Base-by-base conservation (phyloP, 129 eudicot genomes). In the Flaveria sonorensis region DNA sequence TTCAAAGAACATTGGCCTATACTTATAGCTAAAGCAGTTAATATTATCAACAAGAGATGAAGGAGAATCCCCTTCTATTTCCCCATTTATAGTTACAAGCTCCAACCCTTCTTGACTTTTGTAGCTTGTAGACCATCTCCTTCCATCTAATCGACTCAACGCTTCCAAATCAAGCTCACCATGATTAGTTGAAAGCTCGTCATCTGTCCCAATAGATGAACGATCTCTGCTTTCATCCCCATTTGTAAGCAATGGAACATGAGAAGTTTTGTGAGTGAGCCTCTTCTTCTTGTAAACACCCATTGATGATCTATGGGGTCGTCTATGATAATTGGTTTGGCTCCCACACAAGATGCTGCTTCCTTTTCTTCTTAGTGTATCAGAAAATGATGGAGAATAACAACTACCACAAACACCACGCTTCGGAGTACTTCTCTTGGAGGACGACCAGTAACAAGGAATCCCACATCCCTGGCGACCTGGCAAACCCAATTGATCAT, bases 111-210 rank as follows among this genome's bases (percentile, higher is more conserved):
- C 92, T 79, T 80, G 90, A 70, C 99, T 94, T 78, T 91, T 86
- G 83, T 93, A 89, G 70, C 97, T 87, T 42, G 90, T 43, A 23
- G 98, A 94, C 99, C 99, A 91, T 79, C 96, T 91, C 80, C 87
- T 89, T 73, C 97, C 98, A 85, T 94, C 99, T 83, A 94, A 83
- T 59, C 99, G 84, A 87, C 96, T 94, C 84, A 89, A 79, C 24
- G 93, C 97, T 81, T 94, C 99, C 81, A 94, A 80, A 87, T 91
- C 93, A 59, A 94, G 89, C 87, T 91, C 99, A 55, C 92, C 94
- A 28, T 72, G 86, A 78, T 87, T 94, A 39, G 89, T 86, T 23
- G 97, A 88, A 40, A 91, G 89, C 86, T 94, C 99, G 61, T 91
- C 96, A 83, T 91, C 93, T 61, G 96, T 85, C 50, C 88, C 96